Conservation (phyloP, 78 protist genomes). For the Acrasis kona region DNA sequence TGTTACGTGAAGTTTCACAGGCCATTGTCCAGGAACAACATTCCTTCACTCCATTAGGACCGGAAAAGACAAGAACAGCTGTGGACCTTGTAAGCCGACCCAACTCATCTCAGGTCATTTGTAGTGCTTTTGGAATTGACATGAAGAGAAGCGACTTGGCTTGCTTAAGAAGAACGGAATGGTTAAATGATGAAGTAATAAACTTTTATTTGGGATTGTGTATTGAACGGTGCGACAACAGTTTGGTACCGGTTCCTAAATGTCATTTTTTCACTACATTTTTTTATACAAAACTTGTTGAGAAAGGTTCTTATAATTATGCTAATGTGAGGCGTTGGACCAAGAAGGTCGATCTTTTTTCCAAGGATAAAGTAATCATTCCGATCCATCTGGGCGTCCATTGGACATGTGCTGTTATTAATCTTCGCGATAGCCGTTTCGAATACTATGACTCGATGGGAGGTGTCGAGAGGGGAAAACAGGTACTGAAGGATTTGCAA, state of each 20-base stretch:
- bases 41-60: neutral
- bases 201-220: conserved; percentile 19
- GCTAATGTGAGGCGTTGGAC: conserved; percentile 63
- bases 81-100: too few relatives aligned
- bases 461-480: neutral
- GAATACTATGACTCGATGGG: conserved; percentile 64
- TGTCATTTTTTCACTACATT: conserved; percentile 45
- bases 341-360: conserved; percentile 53
- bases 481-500: neutral
- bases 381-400: conserved; percentile 73
- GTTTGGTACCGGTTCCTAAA: neutral
- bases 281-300: conserved; percentile 45
- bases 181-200: conserved; percentile 45
- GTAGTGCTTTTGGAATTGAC: neutral
- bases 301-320: conserved; percentile 27
- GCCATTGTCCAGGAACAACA: neutral
- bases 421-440: conserved; percentile 39
- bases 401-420: conserved; percentile 70
- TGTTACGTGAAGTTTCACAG: neutral
- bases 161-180: conserved; percentile 10
- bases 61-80: neutral
- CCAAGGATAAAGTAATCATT: conserved; percentile 48
- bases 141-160: neutral
- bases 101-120: too few relatives aligned
- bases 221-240: conserved; percentile 1